A percentile compares a stretch with the other conserved stretches of the same genome.
phyloP scores from a whole-genome alignment of 306 rosid genomes.

The Bauhinia variegata region DNA sequence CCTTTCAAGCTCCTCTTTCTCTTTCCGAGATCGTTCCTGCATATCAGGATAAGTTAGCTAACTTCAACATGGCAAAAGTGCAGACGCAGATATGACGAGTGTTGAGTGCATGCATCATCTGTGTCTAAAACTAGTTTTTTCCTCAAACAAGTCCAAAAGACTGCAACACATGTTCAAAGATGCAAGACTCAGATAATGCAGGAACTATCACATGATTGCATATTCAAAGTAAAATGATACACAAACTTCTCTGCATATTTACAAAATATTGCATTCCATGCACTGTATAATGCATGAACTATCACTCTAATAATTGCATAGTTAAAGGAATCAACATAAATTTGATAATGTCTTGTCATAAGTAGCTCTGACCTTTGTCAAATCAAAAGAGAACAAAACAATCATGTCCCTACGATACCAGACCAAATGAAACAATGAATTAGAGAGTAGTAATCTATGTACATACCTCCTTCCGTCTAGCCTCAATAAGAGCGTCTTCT shows the following conservation, averaged over 20 bases:
- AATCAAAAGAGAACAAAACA: not conserved
- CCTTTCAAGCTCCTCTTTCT: constrained; percentile 76
- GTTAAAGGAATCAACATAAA: not conserved
- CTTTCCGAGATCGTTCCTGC: constrained; percentile 80
- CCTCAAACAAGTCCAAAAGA: not conserved
- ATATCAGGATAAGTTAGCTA: not conserved
- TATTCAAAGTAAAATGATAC: not conserved
- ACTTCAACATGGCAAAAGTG: not conserved
- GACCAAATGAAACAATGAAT: constrained; percentile 1
- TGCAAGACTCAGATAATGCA: not conserved
- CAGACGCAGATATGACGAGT: not conserved
- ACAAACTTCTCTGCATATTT: not conserved
- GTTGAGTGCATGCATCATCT: not conserved
- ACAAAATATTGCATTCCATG: not conserved
- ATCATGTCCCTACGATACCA: constrained; percentile 3
- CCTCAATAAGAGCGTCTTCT: constrained; percentile 74
- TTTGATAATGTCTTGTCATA: not conserved
- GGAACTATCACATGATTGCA: not conserved
- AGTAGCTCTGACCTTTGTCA: constrained; percentile 4
- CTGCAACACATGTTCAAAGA: not conserved
- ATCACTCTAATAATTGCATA: not conserved
- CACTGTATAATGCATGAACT: not conserved
- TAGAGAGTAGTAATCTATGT: constrained; percentile 10
- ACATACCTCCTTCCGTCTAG: constrained; percentile 70
- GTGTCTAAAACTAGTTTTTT: not conserved